Conservation (phyloP, 2,329 filamentous ascomycete species). For the Metarhizium guizhouense region DNA sequence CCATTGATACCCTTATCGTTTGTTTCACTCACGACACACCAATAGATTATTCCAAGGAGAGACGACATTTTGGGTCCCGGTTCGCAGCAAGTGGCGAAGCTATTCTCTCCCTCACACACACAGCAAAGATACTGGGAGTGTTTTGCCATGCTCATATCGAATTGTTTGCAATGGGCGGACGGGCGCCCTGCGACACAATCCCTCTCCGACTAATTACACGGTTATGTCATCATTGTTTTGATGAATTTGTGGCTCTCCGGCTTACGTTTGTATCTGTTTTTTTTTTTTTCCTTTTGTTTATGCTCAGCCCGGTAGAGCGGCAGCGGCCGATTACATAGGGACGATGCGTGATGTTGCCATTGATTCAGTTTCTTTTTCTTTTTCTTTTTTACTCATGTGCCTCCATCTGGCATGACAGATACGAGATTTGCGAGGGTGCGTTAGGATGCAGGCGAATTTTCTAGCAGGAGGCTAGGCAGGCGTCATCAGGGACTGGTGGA, state of each 20-base stretch:
- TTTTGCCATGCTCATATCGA: neutral
- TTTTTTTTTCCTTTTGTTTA: neutral
- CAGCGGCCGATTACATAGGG: neutral
- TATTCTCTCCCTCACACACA: neutral
- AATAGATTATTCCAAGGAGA: neutral
- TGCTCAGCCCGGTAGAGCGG: neutral
- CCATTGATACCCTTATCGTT: conserved; percentile 15
- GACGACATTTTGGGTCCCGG: neutral
- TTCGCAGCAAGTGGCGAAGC: neutral
- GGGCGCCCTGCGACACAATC: neutral
- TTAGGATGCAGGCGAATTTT: neutral
- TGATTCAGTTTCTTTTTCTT: neutral
- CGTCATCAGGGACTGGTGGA: neutral
- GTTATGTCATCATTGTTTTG: neutral
- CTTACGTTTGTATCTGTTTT: neutral
- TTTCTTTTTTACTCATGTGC: neutral
- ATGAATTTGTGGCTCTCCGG: neutral
- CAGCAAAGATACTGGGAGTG: no score
- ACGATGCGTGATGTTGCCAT: neutral
- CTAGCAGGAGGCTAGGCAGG: neutral
- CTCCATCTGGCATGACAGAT: conserved; percentile 9
- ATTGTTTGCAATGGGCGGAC: neutral
- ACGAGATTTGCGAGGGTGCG: neutral
- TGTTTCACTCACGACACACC: neutral
- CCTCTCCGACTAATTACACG: neutral